Evolutionary conservation across 768 basidiomycete species (phyloP).

Genomic region (Flagelloscypha sp.): DNA sequence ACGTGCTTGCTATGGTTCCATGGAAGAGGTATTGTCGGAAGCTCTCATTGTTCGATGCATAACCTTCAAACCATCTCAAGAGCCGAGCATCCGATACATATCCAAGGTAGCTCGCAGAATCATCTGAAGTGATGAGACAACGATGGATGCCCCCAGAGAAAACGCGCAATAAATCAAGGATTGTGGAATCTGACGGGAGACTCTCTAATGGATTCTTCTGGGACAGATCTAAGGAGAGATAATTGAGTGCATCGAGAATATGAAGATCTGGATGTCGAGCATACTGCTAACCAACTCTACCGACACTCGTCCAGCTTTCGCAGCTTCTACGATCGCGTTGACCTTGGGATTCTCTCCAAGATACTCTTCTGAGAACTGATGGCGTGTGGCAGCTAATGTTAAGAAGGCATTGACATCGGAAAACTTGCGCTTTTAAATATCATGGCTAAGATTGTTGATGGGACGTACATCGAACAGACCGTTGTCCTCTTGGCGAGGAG

Average conservation of each 20-base stretch:
- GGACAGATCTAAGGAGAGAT: slow-evolving; percentile 52
- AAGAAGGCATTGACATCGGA: slow-evolving; percentile 86
- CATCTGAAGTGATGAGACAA: slow-evolving; percentile 23
- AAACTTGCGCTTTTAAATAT: slow-evolving; percentile 36
- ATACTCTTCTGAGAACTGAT: slow-evolving; percentile 56
- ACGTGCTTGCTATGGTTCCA: no score
- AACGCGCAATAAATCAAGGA: slow-evolving; percentile 52
- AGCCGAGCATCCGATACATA: slow-evolving; percentile 70
- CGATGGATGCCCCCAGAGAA: slow-evolving; percentile 70
- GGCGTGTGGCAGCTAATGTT: slow-evolving; percentile 72
- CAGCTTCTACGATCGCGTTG: slow-evolving; percentile 65
- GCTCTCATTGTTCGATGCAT: slow-evolving; percentile 37
- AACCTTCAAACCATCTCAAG: slow-evolving; percentile 59
- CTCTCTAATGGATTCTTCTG: slow-evolving; percentile 75
- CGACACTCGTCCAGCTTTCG: slow-evolving; percentile 64
- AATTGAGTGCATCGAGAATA: not conserved
- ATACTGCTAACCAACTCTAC: slow-evolving; percentile 72
- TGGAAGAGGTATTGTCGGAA: slow-evolving; percentile 43
- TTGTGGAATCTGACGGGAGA: slow-evolving; percentile 52
- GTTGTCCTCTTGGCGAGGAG: slow-evolving; percentile 21
- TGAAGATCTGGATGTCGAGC: slow-evolving; percentile 16
- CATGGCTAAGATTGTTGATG: not conserved
- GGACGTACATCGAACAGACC: slow-evolving; percentile 71
- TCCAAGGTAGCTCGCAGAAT: slow-evolving; percentile 45
- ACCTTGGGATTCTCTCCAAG: slow-evolving; percentile 50